These are phyloP conservation scores for Uronychia setigera DNA, from an alignment of 73 alveolate genomes.

Conservation along the genomic window DNA sequence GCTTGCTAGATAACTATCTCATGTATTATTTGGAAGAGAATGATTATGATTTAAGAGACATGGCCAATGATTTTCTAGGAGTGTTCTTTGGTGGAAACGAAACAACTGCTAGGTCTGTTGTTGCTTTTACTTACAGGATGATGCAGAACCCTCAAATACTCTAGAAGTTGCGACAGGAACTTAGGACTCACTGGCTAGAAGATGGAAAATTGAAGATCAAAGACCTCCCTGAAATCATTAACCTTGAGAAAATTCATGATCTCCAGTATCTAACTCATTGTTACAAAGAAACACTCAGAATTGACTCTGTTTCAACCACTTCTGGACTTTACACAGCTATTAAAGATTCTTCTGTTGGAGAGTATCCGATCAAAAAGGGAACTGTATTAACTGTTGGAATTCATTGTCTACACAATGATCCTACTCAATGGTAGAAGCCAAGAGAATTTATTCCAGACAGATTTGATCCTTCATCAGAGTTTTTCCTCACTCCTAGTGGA, in stretches of 20 bases:
- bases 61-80: neutral
- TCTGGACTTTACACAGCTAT: neutral
- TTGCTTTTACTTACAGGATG: neutral
- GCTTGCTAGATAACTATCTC: neutral
- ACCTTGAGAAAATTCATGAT: neutral
- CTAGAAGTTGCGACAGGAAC: neutral
- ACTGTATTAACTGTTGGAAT: neutral
- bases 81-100: slow-evolving; percentile 22
- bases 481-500: slow-evolving; percentile 31
- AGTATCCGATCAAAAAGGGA: neutral
- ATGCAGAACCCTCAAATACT: slow-evolving; percentile 4
- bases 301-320: neutral
- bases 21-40: neutral
- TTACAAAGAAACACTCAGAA: neutral
- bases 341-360: neutral
- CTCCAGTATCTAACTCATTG: neutral
- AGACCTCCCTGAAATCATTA: neutral
- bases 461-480: slow-evolving; percentile 34
- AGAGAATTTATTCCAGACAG: slow-evolving; percentile 58
- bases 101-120: neutral
- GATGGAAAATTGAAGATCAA: neutral
- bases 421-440: slow-evolving; percentile 14
- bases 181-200: neutral
- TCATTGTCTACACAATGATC: neutral
- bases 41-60: neutral